phyloP scores from a whole-genome alignment of 306 rosid species.

The Neltuma alba region DNA sequence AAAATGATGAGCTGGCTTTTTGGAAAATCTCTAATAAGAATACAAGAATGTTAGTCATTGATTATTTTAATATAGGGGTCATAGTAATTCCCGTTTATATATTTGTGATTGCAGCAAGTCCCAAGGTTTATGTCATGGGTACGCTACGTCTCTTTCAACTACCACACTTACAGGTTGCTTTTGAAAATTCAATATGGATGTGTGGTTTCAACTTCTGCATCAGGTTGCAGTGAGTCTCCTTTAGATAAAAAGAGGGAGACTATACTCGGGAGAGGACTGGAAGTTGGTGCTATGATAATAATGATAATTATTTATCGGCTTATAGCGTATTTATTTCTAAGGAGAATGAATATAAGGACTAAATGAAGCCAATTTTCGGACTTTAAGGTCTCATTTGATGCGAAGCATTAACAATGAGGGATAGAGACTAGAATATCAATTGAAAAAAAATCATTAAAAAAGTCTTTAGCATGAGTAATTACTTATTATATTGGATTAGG shows the following conservation, averaged over 20 bases:
- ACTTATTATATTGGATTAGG: too few relatives aligned
- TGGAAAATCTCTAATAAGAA: neutral
- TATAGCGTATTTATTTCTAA: slow-evolving; percentile 7
- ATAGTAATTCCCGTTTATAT: neutral
- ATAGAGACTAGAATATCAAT: too few relatives aligned
- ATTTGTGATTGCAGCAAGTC: slow-evolving; percentile 26
- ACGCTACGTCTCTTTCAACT: slow-evolving; percentile 29
- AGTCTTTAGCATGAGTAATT: too few relatives aligned
- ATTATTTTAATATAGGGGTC: neutral
- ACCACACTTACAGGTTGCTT: slow-evolving; percentile 24
- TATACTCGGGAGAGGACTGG: neutral
- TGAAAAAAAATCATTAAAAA: too few relatives aligned
- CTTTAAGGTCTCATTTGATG: too few relatives aligned
- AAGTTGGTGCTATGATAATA: slow-evolving; percentile 17
- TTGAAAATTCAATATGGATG: slow-evolving; percentile 24
- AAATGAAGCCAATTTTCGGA: neutral
- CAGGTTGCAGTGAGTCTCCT: slow-evolving; percentile 1
- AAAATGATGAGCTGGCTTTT: neutral
- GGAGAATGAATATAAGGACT: slow-evolving; percentile 13
- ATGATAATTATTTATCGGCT: slow-evolving; percentile 26
- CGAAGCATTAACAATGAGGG: too few relatives aligned
- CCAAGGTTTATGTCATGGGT: slow-evolving; percentile 31
- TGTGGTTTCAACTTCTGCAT: neutral
- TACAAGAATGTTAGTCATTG: neutral
- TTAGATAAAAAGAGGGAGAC: neutral